Conservation (phyloP, 371 early-diverging fungal genomes). For the Mortierella sp. region DNA sequence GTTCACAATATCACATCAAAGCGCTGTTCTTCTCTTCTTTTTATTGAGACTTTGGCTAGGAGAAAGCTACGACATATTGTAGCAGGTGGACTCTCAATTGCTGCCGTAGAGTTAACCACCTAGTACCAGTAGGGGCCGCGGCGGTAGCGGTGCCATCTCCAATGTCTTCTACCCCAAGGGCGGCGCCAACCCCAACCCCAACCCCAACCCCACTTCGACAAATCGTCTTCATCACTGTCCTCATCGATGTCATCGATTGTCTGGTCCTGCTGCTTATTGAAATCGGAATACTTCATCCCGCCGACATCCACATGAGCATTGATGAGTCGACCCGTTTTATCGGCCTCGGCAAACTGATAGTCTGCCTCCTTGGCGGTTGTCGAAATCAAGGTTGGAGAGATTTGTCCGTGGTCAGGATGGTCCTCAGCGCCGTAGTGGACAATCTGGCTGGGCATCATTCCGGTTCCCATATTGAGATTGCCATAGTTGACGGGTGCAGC, state of each 20-base stretch:
- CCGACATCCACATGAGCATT: conserved; percentile 30
- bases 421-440: conserved; percentile 50
- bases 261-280: too few relatives aligned
- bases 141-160: conserved; percentile 7
- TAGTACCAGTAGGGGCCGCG: neutral
- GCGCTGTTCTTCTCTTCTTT: too few relatives aligned
- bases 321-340: conserved; percentile 23
- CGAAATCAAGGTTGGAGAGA: conserved; percentile 33
- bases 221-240: neutral
- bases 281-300: neutral
- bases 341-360: conserved; percentile 36
- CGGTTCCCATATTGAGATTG: conserved; percentile 47
- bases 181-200: neutral
- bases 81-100: neutral
- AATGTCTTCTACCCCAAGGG: neutral
- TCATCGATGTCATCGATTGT: neutral
- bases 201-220: conserved; percentile 6
- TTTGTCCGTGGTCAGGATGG: conserved; percentile 33
- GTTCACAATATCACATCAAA: too few relatives aligned
- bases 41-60: neutral
- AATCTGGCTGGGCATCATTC: conserved; percentile 46
- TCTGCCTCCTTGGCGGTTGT: conserved; percentile 40
- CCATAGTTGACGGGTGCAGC: conserved; percentile 48
- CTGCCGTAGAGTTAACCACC: neutral
- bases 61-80: neutral